Base-by-base conservation (phyloP, 345 rosid species). In the Leavenworthia alabamica region DNA sequence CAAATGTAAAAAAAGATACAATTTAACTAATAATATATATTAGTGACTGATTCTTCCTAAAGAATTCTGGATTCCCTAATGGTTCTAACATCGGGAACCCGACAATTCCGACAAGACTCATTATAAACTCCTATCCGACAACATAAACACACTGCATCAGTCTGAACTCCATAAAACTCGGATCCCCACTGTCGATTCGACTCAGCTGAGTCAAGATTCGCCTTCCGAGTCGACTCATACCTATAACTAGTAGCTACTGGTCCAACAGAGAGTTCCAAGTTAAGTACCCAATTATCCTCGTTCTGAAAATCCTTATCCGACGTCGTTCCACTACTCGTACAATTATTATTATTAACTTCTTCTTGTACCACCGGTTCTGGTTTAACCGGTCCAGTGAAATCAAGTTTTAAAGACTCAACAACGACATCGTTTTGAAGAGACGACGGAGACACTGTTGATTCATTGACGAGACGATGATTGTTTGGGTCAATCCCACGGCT, bases 401-500 rank as follows among this genome's bases (percentile, higher is more conserved):
- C 37, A n/a, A 70, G 27, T 11, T 14, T 22, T 12, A 37, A 8
- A 46, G 58, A 1, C 56, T 43, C 53, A 7, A 26, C 70, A 14
- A 16, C 22, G 22, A 20, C 40, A 20, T 0, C 47, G 63, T 46
- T 68, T 60, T 13, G 48, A 20, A 27, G 42, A 19, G 66, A 15
- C 35, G 71, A 16, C 28, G 32, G 43, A n/a, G 71, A 22, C 37
- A 44, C 8, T 40, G 65, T 6, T 2, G 79, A 31, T 68, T 73
- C 77, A 17, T 35, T 67, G 49, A 85, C 68, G 9, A 77, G 68
- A 24, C 80, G 89, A 78, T 88, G 93, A 14, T 85, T 78, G 51
- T 76, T 85, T 8, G 93, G 93, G 20, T 88, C 90, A 20, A 88
- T 78, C 61, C 96, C 88, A 12, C 86, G 82, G 77, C 76, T 78